Conservation (phyloP, 305 asterid species). For the Solanum hybrid region DNA sequence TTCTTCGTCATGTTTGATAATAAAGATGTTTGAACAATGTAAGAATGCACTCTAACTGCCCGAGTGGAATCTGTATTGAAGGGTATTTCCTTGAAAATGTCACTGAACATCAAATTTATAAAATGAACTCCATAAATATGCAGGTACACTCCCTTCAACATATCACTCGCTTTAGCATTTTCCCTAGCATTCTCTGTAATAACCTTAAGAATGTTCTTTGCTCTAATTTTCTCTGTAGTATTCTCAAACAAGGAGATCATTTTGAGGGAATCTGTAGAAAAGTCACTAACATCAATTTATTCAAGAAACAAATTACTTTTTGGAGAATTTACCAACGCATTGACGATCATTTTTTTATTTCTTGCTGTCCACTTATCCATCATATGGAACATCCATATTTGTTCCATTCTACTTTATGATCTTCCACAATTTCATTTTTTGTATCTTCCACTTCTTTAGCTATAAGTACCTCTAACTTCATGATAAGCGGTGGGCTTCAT, state of each 20-base stretch:
- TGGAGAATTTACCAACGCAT: background rate
- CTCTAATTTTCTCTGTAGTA: background rate
- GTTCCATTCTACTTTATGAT: background rate
- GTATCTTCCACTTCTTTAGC: background rate
- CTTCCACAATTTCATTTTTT: background rate
- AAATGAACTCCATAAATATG: background rate
- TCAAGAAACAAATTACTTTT: background rate
- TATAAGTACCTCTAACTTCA: background rate
- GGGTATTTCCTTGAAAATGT: background rate
- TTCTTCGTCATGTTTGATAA: background rate
- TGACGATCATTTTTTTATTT: background rate
- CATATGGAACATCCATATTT: background rate
- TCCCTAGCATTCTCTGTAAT: background rate
- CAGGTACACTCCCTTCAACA: background rate
- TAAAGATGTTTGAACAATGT: background rate
- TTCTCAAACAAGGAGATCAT: background rate
- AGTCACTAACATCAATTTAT: background rate
- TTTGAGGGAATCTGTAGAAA: background rate
- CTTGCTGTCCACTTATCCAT: background rate
- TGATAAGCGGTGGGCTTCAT: background rate
- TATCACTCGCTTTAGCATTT: background rate
- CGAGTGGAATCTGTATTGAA: background rate
- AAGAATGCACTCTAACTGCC: background rate
- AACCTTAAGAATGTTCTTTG: background rate
- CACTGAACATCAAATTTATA: background rate